Evolutionary conservation across 192 early-diverging fungal genomes (phyloP).

Genomic region (Coemansia sp.): DNA sequence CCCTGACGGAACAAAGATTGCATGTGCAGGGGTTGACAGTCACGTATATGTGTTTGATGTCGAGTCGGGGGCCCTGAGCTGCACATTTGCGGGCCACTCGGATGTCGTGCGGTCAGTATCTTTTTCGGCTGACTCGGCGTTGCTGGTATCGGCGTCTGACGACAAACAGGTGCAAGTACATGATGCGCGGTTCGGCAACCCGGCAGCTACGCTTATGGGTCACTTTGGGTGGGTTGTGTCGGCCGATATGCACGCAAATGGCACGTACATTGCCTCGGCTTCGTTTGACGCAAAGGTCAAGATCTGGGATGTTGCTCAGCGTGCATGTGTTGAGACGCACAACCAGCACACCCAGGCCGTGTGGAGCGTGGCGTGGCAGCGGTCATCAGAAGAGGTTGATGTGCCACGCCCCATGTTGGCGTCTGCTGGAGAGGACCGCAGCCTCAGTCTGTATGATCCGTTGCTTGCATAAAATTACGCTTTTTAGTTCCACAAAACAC

Average conservation of each 20-base stretch:
- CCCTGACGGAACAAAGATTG: constrained; percentile 37
- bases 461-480: constrained; percentile 27
- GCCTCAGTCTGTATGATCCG: constrained; percentile 43
- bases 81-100: constrained; percentile 51
- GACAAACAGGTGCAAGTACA: constrained; percentile 53
- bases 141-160: constrained; percentile 43
- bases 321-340: constrained; percentile 44
- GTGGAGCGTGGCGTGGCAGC: constrained; percentile 50
- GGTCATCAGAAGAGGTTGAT: constrained; percentile 26
- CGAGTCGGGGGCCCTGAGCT: constrained; percentile 24
- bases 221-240: constrained; percentile 53
- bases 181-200: constrained; percentile 41
- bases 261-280: constrained; percentile 47
- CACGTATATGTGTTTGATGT: constrained; percentile 44
- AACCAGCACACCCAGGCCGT: constrained; percentile 46
- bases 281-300: constrained; percentile 52
- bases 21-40: constrained; percentile 41
- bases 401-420: constrained; percentile 44
- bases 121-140: constrained; percentile 44
- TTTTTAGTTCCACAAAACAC: background rate
- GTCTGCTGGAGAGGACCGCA: constrained; percentile 48
- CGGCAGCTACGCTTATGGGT: constrained; percentile 36
- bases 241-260: constrained; percentile 43
- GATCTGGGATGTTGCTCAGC: constrained; percentile 52
- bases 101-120: constrained; percentile 48